Percentiles rank a stretch among this genome's conserved stretches.
These are phyloP conservation scores for Aspergillus unguis DNA, from an alignment of 2,329 filamentous ascomycete species.

Conservation along the genomic window DNA sequence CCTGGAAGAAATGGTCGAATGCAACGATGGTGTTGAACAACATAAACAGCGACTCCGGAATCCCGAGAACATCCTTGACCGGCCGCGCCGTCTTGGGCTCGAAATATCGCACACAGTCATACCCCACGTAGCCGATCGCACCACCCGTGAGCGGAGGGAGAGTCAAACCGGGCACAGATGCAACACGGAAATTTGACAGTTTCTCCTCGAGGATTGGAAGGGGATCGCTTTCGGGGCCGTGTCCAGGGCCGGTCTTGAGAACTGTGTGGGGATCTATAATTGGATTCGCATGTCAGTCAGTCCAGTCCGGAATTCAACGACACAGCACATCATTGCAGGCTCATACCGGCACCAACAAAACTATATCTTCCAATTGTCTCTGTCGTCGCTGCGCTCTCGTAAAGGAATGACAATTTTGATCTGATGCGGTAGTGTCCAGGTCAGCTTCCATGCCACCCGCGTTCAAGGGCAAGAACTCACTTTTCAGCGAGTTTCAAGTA, in stretches of 20 bases:
- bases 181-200: slow-evolving; percentile 73
- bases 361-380: slow-evolving; percentile 93
- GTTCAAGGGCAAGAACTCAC: slow-evolving; percentile 44
- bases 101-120: slow-evolving; percentile 96
- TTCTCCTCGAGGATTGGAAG: slow-evolving; percentile 71
- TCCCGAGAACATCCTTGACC: slow-evolving; percentile 80
- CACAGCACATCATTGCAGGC: slow-evolving; percentile 18
- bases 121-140: slow-evolving; percentile 93
- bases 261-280: slow-evolving; percentile 64
- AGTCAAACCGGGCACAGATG: slow-evolving; percentile 74
- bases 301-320: slow-evolving; percentile 1
- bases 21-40: slow-evolving; percentile 91
- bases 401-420: slow-evolving; percentile 84
- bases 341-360: slow-evolving; percentile 75
- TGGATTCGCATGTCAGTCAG: not conserved
- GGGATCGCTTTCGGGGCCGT: slow-evolving; percentile 80
- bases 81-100: slow-evolving; percentile 92
- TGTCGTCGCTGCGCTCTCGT: slow-evolving; percentile 87
- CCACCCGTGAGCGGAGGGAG: slow-evolving; percentile 86
- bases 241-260: slow-evolving; percentile 80
- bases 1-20: slow-evolving; percentile 90
- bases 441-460: slow-evolving; percentile 14
- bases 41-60: slow-evolving; percentile 96
- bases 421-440: slow-evolving; percentile 18
- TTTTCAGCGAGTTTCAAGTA: slow-evolving; percentile 86